Evolutionary conservation across 2,329 filamentous ascomycete genomes (phyloP).

Genomic region (Calonectria leucothoes): DNA sequence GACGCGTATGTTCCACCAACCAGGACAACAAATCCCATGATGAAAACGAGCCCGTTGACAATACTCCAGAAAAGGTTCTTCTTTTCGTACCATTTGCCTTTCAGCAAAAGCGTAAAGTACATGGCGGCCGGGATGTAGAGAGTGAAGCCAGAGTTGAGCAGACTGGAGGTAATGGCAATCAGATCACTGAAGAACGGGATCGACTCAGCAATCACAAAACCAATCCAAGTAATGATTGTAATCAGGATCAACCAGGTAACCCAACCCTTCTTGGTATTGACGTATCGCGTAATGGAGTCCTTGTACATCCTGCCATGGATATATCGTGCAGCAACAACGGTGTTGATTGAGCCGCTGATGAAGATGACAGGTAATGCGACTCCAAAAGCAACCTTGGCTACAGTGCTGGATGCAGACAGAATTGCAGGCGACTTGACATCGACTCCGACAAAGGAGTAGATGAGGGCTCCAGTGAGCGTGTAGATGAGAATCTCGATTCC

Average conservation of each 20-base stretch:
- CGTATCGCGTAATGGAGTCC: slow-evolving; percentile 28
- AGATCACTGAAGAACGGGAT: slow-evolving; percentile 78
- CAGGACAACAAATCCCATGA: slow-evolving; percentile 23
- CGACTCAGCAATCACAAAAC: slow-evolving; percentile 67
- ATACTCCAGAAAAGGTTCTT: slow-evolving; percentile 24
- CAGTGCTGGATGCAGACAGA: slow-evolving; percentile 64
- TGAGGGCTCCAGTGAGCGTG: slow-evolving; percentile 69
- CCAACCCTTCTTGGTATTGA: slow-evolving; percentile 44
- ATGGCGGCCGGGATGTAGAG: slow-evolving; percentile 52
- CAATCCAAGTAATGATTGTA: slow-evolving; percentile 58
- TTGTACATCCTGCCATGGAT: slow-evolving; percentile 46
- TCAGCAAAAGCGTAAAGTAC: slow-evolving; percentile 49
- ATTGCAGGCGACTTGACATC: slow-evolving; percentile 72
- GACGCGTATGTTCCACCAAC: slow-evolving; percentile 25
- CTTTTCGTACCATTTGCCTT: slow-evolving; percentile 32
- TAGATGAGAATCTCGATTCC: slow-evolving; percentile 69
- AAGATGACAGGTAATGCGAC: slow-evolving; percentile 75
- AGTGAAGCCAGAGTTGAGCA: slow-evolving; percentile 57
- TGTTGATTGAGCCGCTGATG: slow-evolving; percentile 72
- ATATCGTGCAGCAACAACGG: slow-evolving; percentile 53
- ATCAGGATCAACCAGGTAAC: slow-evolving; percentile 68
- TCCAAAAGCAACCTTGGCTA: slow-evolving; percentile 73
- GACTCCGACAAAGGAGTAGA: slow-evolving; percentile 73
- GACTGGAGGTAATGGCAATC: slow-evolving; percentile 61
- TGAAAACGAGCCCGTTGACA: slow-evolving; percentile 15